These are phyloP conservation scores for Ambrosiella cleistominuta DNA, from an alignment of 2,329 filamentous ascomycete species.

Conservation along the genomic window DNA sequence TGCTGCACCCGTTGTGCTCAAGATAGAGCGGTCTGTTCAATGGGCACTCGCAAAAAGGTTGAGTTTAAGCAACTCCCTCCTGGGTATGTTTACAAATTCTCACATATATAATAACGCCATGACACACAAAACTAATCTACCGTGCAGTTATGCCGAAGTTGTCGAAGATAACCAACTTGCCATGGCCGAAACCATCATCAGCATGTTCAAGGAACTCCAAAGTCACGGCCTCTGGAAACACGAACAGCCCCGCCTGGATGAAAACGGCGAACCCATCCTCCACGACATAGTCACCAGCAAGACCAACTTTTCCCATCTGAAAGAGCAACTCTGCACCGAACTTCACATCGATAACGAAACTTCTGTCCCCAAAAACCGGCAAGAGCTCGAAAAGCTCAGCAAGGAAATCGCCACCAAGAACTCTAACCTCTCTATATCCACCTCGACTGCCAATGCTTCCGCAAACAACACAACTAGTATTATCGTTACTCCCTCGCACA, in stretches of 20 bases:
- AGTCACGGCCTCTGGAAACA: slow-evolving; percentile 41
- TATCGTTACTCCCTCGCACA: background rate
- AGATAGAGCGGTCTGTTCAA: slow-evolving; percentile 45
- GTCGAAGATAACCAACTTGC: slow-evolving; percentile 48
- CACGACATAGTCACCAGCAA: slow-evolving; percentile 37
- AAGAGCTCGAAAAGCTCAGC: background rate
- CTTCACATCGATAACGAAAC: slow-evolving; percentile 9
- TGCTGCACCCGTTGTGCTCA: slow-evolving; percentile 47
- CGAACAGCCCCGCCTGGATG: slow-evolving; percentile 46
- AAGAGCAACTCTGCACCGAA: slow-evolving; percentile 7
- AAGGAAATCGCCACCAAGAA: background rate
- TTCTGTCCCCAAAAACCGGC: background rate
- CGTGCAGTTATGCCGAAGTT: slow-evolving; percentile 40
- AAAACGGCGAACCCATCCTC: slow-evolving; percentile 43
- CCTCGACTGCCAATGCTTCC: background rate
- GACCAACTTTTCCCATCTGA: slow-evolving; percentile 5
- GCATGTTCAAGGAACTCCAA: slow-evolving; percentile 47
- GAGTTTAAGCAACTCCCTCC: slow-evolving; percentile 48
- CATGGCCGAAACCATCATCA: slow-evolving; percentile 46
- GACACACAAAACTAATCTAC: background rate
- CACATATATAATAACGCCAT: background rate
- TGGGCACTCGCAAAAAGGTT: slow-evolving; percentile 47
- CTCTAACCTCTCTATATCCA: background rate
- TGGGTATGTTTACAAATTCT: slow-evolving; percentile 28
- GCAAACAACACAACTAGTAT: background rate